Percentiles rank a stretch among this genome's conserved stretches.
These are phyloP conservation scores for Choiromyces venosus DNA, from an alignment of 495 filamentous ascomycete genomes.

Conservation along the genomic window DNA sequence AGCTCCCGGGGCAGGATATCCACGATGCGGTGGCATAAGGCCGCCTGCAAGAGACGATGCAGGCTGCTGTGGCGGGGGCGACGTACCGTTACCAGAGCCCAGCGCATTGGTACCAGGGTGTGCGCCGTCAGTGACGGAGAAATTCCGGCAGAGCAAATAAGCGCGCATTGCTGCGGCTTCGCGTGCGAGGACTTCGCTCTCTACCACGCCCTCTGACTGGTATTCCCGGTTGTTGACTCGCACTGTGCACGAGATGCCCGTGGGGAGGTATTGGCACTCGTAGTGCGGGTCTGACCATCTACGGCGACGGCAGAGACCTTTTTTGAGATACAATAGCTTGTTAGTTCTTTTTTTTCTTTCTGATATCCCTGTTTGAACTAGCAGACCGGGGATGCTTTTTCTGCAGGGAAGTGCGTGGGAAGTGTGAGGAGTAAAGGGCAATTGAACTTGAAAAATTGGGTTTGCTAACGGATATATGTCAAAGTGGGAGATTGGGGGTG, in stretches of 20 bases:
- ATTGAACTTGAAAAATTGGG: not conserved
- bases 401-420: not conserved
- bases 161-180: constrained; percentile 95
- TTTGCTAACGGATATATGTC: not conserved
- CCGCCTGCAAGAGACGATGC: constrained; percentile 20
- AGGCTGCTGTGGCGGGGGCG: constrained; percentile 23
- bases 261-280: constrained; percentile 65
- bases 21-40: constrained; percentile 35
- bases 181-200: constrained; percentile 72
- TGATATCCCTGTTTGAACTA: constrained; percentile 47
- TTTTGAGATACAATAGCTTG: constrained; percentile 40
- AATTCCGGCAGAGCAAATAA: constrained; percentile 97
- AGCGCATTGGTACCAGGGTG: constrained; percentile 28
- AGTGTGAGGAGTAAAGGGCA: not conserved
- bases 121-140: constrained; percentile 86
- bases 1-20: constrained; percentile 21
- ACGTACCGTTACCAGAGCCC: constrained; percentile 25
- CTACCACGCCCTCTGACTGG: constrained; percentile 79
- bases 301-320: constrained; percentile 93
- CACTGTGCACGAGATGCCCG: constrained; percentile 83
- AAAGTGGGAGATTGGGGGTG: not conserved
- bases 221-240: constrained; percentile 96
- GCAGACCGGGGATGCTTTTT: not conserved
- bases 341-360: constrained; percentile 27
- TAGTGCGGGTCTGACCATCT: constrained; percentile 91